Base-by-base conservation (phyloP, 1,139 yeast species). In the Sugiyamaella pinicola region DNA sequence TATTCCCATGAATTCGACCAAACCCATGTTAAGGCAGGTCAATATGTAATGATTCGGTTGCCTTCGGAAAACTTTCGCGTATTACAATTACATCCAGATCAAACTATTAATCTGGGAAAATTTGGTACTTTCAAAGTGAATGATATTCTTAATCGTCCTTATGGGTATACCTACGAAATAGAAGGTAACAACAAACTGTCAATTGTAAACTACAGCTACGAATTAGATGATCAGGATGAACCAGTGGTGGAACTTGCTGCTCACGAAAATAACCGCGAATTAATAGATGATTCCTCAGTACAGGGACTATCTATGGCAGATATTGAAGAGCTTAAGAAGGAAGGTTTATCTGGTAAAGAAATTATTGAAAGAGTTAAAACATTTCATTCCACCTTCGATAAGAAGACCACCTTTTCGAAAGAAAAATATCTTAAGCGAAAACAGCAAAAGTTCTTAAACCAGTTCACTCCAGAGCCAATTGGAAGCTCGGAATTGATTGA, bases 161-260 rank as follows among this genome's bases (percentile, higher is more conserved):
- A 81, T 62, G 99, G 99, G 1, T 91, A 87, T 62, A 83, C 96
- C 0, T 93, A 93, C 70, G 98, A 93, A 67, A 86, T 93, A 40
- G 66, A 77, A 28, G 87, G 82, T 47, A 61, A 56, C 10, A 60
- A 58, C 13, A 55, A 57, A 34, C 57, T 66, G 35, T 47, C 55
- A 18, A 57, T 64, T n/a, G 63, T 67, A 26, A 56, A 56, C 31
- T 61, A 61, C 19, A 64, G 60, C 35, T 61, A 56, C 41, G 61
- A 59, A 26, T 54, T 62, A 28, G 69, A 64, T 35, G 72, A 62
- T 12, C 70, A 64, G 18, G 59, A 52, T n/a, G 49, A 39, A 18
- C 46, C 49, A 12, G 55, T 59, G 15, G 13, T 26, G 7, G 49
- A 49, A n/a, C 60, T 61, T 17, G 67, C 59, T 15, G 64, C 66